Base-by-base conservation (phyloP, 2,329 filamentous ascomycete genomes). In the Elsinoe ampelina region DNA sequence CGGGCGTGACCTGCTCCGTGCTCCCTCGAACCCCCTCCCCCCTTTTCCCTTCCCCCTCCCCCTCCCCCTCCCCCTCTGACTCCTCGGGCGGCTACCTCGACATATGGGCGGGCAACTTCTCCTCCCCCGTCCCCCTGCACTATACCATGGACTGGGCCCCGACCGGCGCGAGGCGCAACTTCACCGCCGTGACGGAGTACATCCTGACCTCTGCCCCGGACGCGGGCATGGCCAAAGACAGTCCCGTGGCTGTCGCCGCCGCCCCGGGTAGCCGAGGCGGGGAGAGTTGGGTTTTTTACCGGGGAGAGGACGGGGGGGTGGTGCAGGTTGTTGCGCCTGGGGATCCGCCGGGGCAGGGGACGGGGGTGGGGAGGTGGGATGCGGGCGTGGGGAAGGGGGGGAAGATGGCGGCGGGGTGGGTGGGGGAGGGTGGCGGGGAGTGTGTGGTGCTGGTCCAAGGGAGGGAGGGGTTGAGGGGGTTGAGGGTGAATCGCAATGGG, bases 401-500 rank as follows among this genome's bases (percentile, higher is more conserved):
- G 22, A 50, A 50, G 45, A 50, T 50, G 15, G 45, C 26, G 11
- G 45, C 45, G 26, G 45, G 4, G 13, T 50, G 45, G 45, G 45
- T 50, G 3, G 45, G 30, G 12, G n/a, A 19, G 2, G 26, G 26
- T 6, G 15, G 30, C 4, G 45, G 30, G n/a, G 45, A 35, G 30
- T 30, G 17, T 20, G 45, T 50, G 26, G 45, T 50, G 5, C 5
- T 50, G 13, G 32, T 15, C 17, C 26, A 50, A 26, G 34, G 26
- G 10, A 19, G 5, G 2, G 13, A 2, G 6, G 26, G n/a, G 26
- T 11, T 50, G 19, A 35, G 45, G 30, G 45, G 22, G 12, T 22
- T 50, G 45, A 35, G 26, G 34, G 19, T 26, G 45, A 50, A 50
- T 50, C 32, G 45, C 3, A 50, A 50, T 35, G 45, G 45, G 26